phyloP scores from a whole-genome alignment of 371 early-diverging fungal genomes.

The Funneliformis caledonium region DNA sequence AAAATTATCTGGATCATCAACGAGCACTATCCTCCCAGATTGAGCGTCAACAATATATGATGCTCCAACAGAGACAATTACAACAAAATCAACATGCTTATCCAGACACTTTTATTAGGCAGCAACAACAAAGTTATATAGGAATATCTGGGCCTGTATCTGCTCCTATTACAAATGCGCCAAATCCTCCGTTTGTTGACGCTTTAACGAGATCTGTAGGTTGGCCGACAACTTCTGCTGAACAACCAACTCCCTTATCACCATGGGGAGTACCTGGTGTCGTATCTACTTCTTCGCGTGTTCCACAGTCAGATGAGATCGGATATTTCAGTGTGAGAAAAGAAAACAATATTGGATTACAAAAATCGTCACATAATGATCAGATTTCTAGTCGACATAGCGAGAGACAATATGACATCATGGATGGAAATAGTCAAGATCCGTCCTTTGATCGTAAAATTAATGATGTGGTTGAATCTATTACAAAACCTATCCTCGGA shows the following conservation, averaged over 20 bases:
- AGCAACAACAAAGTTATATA: conserved; percentile 38
- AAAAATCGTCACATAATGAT: conserved; percentile 16
- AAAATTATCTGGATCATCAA: conserved; percentile 39
- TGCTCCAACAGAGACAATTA: conserved; percentile 46
- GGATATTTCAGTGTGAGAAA: conserved; percentile 34
- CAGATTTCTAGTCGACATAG: background rate
- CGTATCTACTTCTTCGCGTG: conserved; percentile 14
- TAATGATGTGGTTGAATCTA: conserved; percentile 7
- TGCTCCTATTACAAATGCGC: conserved; percentile 30
- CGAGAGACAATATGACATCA: conserved; percentile 19
- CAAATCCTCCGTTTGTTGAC: conserved; percentile 24
- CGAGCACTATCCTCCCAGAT: conserved; percentile 36
- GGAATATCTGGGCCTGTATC: conserved; percentile 37
- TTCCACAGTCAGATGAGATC: conserved; percentile 21
- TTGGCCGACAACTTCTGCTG: conserved; percentile 26
- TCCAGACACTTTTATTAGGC: conserved; percentile 15
- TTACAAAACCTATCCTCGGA: background rate
- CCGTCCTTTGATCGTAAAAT: conserved; percentile 2
- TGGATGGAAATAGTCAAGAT: conserved; percentile 1
- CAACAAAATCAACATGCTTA: conserved; percentile 33
- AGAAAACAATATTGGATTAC: conserved; percentile 23
- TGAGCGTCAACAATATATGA: conserved; percentile 44
- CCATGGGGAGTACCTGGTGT: conserved; percentile 36
- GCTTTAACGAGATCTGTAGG: background rate
- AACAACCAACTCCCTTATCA: conserved; percentile 10